phyloP scores from a whole-genome alignment of 2,329 filamentous ascomycete species.

The Rasamsonia emersonii region DNA sequence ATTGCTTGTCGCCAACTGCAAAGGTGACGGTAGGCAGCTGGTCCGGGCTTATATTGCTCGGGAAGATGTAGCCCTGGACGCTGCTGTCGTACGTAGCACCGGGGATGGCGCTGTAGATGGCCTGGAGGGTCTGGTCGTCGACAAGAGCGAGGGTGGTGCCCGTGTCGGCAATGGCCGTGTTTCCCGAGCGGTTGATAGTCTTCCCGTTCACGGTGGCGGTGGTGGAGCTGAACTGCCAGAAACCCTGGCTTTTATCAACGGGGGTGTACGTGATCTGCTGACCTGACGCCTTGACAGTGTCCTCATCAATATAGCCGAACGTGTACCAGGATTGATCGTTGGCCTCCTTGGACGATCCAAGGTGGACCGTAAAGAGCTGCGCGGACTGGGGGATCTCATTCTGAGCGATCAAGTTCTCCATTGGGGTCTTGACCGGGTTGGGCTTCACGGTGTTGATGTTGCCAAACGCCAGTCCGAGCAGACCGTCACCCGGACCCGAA shows the following conservation, averaged over 20 bases:
- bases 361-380: slow-evolving; percentile 56
- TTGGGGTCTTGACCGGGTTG: slow-evolving; percentile 49
- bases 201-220: slow-evolving; percentile 51
- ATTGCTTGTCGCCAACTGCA: slow-evolving; percentile 54
- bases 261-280: slow-evolving; percentile 51
- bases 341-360: slow-evolving; percentile 43
- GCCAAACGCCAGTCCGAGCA: slow-evolving; percentile 58
- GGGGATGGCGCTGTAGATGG: slow-evolving; percentile 56
- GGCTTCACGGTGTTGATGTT: slow-evolving; percentile 56
- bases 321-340: slow-evolving; percentile 56
- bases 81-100: slow-evolving; percentile 48
- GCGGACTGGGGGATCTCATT: slow-evolving; percentile 44
- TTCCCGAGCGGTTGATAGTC: slow-evolving; percentile 42
- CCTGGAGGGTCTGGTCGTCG: slow-evolving; percentile 51
- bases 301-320: slow-evolving; percentile 62
- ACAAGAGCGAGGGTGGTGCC: slow-evolving; percentile 61
- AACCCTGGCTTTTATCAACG: slow-evolving; percentile 56
- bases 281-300: slow-evolving; percentile 47
- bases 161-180: slow-evolving; percentile 63
- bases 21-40: slow-evolving; percentile 54
- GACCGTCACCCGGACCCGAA: slow-evolving; percentile 50
- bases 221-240: slow-evolving; percentile 58
- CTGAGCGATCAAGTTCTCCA: slow-evolving; percentile 60
- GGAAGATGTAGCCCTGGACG: slow-evolving; percentile 58
- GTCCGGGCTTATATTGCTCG: slow-evolving; percentile 41